These are phyloP conservation scores for Meyerozyma guilliermondii DNA, from an alignment of 1,139 yeast genomes.

Conservation along the genomic window DNA sequence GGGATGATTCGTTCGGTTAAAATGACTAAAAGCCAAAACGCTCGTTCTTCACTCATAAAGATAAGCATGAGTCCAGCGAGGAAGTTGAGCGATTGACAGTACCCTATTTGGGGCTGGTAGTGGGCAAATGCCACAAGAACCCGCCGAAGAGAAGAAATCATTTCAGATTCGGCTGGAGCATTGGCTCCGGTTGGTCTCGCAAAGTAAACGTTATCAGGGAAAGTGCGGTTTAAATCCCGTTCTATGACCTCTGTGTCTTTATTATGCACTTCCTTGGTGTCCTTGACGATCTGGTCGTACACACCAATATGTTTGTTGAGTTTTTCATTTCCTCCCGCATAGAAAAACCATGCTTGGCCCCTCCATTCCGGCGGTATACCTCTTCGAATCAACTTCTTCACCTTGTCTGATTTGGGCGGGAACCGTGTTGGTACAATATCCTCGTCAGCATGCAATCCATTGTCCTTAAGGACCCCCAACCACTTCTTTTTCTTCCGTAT, in stretches of 20 bases:
- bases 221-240: constrained; percentile 86
- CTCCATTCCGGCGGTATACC: constrained; percentile 98
- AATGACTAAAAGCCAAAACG: constrained; percentile 95
- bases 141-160: constrained; percentile 70
- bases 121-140: constrained; percentile 81
- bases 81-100: constrained; percentile 91
- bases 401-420: constrained; percentile 80
- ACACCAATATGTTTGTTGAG: constrained; percentile 66
- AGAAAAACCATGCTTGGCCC: constrained; percentile 95
- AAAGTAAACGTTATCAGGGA: constrained; percentile 86
- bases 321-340: constrained; percentile 85
- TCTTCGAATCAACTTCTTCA: constrained; percentile 76
- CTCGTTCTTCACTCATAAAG: constrained; percentile 81
- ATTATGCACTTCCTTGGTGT: constrained; percentile 46
- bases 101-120: constrained; percentile 86
- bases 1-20: constrained; percentile 83
- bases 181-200: constrained; percentile 2
- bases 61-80: constrained; percentile 78
- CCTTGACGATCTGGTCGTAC: constrained; percentile 60
- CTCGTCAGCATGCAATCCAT: constrained; percentile 51
- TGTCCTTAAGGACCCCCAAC: constrained; percentile 57
- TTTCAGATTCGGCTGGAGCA: constrained; percentile 44
- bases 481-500: constrained; percentile 69
- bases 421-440: constrained; percentile 44
- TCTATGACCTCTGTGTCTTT: constrained; percentile 90